Evolutionary conservation across 1,139 yeast species (phyloP).

Genomic region (Kodamaea alishanica): DNA sequence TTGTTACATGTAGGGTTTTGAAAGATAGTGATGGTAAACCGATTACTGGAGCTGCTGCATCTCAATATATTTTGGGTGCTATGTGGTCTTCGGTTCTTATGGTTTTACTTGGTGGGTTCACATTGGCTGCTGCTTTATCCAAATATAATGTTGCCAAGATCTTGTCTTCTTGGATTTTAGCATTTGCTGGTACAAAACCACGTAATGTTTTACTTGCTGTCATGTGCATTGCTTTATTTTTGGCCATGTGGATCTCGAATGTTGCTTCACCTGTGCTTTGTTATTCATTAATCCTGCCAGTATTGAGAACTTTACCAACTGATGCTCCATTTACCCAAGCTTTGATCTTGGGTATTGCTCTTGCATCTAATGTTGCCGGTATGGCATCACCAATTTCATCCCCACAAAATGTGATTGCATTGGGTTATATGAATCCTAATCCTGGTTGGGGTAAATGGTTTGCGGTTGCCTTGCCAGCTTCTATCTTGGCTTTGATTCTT

Average conservation of each 20-base stretch:
- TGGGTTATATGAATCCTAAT: slow-evolving; percentile 80
- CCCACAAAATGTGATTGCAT: slow-evolving; percentile 89
- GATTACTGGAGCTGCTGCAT: slow-evolving; percentile 64
- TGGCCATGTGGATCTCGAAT: slow-evolving; percentile 94
- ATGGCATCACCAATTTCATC: slow-evolving; percentile 96
- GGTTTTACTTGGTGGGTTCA: slow-evolving; percentile 87
- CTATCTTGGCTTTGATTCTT: slow-evolving; percentile 54
- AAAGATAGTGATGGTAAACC: slow-evolving; percentile 49
- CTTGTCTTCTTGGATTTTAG: slow-evolving; percentile 73
- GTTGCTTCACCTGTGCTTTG: slow-evolving; percentile 96
- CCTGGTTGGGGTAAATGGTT: slow-evolving; percentile 98
- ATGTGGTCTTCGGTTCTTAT: slow-evolving; percentile 97
- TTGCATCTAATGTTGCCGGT: slow-evolving; percentile 91
- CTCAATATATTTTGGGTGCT: slow-evolving; percentile 69
- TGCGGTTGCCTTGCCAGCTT: slow-evolving; percentile 77
- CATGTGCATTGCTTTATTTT: slow-evolving; percentile 80
- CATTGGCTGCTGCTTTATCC: slow-evolving; percentile 89
- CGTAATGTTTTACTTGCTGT: slow-evolving; percentile 68
- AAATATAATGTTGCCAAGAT: slow-evolving; percentile 86
- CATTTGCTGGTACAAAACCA: slow-evolving; percentile 85
- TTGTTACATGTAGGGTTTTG: slow-evolving; percentile 70
- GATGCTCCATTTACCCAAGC: slow-evolving; percentile 78
- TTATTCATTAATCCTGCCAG: slow-evolving; percentile 84
- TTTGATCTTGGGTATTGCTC: slow-evolving; percentile 81
- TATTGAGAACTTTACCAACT: slow-evolving; percentile 76